Percentiles rank a stretch among this genome's conserved stretches.
phyloP scores from a whole-genome alignment of 352 stramenopile genomes.

The Phytopythium cucurbitacearum region DNA sequence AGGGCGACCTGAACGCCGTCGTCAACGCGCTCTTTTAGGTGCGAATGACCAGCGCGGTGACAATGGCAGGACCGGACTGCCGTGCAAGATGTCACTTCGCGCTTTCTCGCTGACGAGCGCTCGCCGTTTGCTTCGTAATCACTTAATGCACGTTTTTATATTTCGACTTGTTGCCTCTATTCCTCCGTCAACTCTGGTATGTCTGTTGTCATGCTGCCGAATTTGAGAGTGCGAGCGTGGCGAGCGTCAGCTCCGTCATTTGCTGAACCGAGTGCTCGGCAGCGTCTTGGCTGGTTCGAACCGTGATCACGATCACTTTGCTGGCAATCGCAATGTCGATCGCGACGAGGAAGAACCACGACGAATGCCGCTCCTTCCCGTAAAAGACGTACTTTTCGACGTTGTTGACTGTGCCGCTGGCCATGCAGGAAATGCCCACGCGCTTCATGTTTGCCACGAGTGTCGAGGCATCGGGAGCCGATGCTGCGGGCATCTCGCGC shows the following conservation, averaged over 20 bases:
- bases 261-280: constrained; percentile 37
- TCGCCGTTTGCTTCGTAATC: constrained; percentile 4
- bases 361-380: constrained; percentile 38
- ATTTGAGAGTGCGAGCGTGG: constrained; percentile 10
- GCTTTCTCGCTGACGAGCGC: neutral
- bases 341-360: constrained; percentile 53
- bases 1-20: constrained; percentile 64
- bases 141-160: constrained; percentile 24
- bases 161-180: neutral
- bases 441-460: constrained; percentile 43
- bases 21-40: constrained; percentile 44
- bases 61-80: neutral
- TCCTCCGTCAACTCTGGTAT: neutral
- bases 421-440: constrained; percentile 58
- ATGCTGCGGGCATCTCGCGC: constrained; percentile 11
- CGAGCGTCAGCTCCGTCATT: constrained; percentile 32
- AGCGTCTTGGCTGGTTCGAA: constrained; percentile 47
- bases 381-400: constrained; percentile 81
- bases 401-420: constrained; percentile 57
- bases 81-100: constrained; percentile 3
- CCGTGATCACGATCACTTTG: constrained; percentile 28
- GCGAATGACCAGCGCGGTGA: neutral
- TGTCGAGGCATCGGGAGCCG: constrained; percentile 14
- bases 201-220: neutral
- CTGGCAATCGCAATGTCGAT: constrained; percentile 43